A percentile compares a stretch with the other conserved stretches of the same genome.
These are phyloP conservation scores for Solanum sejunctum DNA, from an alignment of 257 asterid species.

Conservation along the genomic window DNA sequence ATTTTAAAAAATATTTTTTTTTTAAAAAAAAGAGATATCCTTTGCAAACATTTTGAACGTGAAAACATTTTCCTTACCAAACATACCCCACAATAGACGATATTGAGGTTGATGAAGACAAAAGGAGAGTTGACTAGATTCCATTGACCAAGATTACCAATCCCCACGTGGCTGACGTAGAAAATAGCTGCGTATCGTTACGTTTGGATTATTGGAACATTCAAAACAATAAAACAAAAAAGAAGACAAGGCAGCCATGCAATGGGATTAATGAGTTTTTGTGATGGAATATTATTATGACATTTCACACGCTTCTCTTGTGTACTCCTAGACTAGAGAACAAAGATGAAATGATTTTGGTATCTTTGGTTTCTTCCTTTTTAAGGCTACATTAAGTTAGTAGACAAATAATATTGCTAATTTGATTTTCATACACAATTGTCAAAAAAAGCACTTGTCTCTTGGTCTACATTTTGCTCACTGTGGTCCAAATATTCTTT, in stretches of 20 bases:
- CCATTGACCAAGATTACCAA: constrained; percentile 9
- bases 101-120: constrained; percentile 1
- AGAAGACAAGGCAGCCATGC: not conserved
- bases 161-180: constrained; percentile 36
- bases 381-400: not conserved
- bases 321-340: not conserved
- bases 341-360: not conserved
- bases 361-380: not conserved
- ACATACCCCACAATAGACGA: not conserved
- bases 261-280: not conserved
- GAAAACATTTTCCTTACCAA: not conserved
- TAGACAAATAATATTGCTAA: not conserved
- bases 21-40: not conserved
- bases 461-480: not conserved
- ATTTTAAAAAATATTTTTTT: too few relatives aligned
- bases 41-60: not conserved
- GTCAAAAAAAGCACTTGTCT: not conserved
- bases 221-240: not conserved
- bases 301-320: not conserved
- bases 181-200: constrained; percentile 17
- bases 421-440: not conserved
- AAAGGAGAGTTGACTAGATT: constrained; percentile 38
- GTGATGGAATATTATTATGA: not conserved
- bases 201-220: constrained; percentile 16
- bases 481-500: not conserved